These are phyloP conservation scores for Talaromyces atroroseus DNA, from an alignment of 2,329 filamentous ascomycete genomes.

Conservation along the genomic window DNA sequence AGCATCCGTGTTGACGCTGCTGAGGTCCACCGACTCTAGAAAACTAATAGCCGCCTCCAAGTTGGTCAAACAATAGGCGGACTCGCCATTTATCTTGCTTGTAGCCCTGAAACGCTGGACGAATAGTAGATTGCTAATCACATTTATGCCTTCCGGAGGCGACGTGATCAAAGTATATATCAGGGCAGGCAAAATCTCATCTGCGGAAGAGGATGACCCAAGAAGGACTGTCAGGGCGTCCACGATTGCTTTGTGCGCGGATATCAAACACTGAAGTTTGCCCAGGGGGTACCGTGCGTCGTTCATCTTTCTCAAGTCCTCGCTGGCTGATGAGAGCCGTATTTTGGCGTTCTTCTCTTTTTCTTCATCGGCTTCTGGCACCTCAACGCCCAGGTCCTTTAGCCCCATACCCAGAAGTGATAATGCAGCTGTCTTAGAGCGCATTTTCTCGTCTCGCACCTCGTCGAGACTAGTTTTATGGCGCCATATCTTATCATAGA, in stretches of 20 bases:
- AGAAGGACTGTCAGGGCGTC: slow-evolving; percentile 67
- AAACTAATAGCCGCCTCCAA: slow-evolving; percentile 93
- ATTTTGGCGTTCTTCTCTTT: slow-evolving; percentile 64
- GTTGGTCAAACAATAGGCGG: slow-evolving; percentile 93
- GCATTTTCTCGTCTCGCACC: slow-evolving; percentile 86
- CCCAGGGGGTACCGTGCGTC: slow-evolving; percentile 81
- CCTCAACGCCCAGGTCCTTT: slow-evolving; percentile 74
- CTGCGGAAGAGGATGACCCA: slow-evolving; percentile 76
- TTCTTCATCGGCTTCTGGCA: slow-evolving; percentile 56
- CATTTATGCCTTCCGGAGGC: slow-evolving; percentile 75
- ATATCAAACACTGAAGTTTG: slow-evolving; percentile 82
- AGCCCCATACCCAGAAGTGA: slow-evolving; percentile 86
- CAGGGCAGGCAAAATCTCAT: slow-evolving; percentile 93
- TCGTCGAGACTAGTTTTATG: slow-evolving; percentile 91
- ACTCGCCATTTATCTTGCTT: slow-evolving; percentile 82
- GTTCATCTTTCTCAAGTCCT: slow-evolving; percentile 74
- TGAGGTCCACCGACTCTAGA: slow-evolving; percentile 88
- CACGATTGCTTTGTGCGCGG: slow-evolving; percentile 88
- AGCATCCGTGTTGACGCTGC: slow-evolving; percentile 79
- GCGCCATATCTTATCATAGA: slow-evolving; percentile 84
- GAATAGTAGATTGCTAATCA: slow-evolving; percentile 92
- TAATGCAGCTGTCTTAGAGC: slow-evolving; percentile 87
- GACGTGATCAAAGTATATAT: slow-evolving; percentile 95
- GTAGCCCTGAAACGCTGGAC: slow-evolving; percentile 86
- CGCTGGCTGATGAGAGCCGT: slow-evolving; percentile 65